Conservation (phyloP, 306 rosid species). For the barrel medic (Medicago truncatula) region DNA sequence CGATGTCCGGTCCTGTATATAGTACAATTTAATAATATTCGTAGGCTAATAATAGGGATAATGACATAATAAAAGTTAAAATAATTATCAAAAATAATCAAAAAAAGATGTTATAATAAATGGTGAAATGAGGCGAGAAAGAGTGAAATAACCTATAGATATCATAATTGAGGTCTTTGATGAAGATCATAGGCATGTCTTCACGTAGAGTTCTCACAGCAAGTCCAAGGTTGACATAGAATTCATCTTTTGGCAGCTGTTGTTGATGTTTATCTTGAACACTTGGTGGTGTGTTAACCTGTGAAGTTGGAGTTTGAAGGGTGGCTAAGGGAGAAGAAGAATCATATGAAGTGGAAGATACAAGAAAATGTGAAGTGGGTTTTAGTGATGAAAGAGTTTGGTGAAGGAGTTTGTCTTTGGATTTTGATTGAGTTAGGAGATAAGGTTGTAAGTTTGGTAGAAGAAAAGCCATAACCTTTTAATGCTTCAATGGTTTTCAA, state of each 20-base stretch:
- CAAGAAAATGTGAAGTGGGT: constrained; percentile 47
- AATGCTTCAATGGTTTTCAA: constrained; percentile 28
- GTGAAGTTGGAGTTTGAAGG: constrained; percentile 58
- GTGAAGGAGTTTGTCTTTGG: constrained; percentile 59
- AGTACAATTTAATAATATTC: too few relatives aligned
- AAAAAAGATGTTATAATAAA: not conserved
- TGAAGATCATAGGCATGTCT: constrained; percentile 76
- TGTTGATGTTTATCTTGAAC: constrained; percentile 57
- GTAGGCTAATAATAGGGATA: not conserved
- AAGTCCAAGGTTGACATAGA: constrained; percentile 84
- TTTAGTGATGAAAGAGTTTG: constrained; percentile 53
- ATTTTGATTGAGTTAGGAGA: constrained; percentile 58
- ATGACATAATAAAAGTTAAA: not conserved
- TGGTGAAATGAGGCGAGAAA: constrained; percentile 17
- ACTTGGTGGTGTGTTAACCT: constrained; percentile 54
- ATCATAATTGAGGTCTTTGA: constrained; percentile 85
- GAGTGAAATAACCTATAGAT: constrained; percentile 70
- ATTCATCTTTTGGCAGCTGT: constrained; percentile 63
- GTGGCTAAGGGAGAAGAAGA: constrained; percentile 43
- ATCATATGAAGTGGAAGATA: constrained; percentile 27
- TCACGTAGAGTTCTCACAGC: constrained; percentile 94
- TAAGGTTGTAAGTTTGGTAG: constrained; percentile 72
- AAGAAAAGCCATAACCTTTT: constrained; percentile 74
- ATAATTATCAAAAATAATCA: not conserved
- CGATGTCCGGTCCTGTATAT: too few relatives aligned